These are phyloP conservation scores for Aspergillus steynii DNA, from an alignment of 495 filamentous ascomycete genomes.

Conservation along the genomic window DNA sequence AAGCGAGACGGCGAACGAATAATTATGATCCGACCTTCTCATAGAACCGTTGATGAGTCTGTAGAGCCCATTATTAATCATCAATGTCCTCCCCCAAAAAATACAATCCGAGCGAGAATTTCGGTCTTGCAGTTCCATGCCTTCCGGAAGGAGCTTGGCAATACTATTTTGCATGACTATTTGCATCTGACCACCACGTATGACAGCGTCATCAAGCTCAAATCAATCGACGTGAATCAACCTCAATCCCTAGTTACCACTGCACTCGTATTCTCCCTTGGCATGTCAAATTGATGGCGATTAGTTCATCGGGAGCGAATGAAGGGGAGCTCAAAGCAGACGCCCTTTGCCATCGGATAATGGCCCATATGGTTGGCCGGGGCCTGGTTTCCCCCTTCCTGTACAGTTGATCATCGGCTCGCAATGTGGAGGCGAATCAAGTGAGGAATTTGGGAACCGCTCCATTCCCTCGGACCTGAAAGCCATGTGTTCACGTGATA, in stretches of 20 bases:
- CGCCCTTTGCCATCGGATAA: neutral
- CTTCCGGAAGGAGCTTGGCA: no score
- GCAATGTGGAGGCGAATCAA: neutral
- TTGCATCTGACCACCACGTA: neutral
- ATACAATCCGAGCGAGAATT: no score
- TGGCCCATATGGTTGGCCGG: neutral
- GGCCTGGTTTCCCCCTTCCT: neutral
- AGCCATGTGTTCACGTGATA: neutral
- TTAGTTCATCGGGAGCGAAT: neutral
- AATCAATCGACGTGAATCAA: neutral
- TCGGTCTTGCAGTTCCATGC: neutral
- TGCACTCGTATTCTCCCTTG: neutral
- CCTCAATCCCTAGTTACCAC: neutral
- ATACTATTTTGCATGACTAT: neutral
- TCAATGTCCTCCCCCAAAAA: no score
- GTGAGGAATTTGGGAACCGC: neutral
- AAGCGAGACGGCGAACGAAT: no score
- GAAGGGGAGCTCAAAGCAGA: neutral
- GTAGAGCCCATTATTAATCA: no score
- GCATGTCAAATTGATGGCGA: neutral
- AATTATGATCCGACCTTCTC: no score
- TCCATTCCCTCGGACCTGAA: neutral
- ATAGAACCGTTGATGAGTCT: no score
- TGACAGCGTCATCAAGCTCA: neutral
- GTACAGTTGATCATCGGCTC: neutral